Percentiles rank a stretch among this genome's conserved stretches.
phyloP scores from a whole-genome alignment of 75 land plant species.

The Pseudotsuga menziesii region DNA sequence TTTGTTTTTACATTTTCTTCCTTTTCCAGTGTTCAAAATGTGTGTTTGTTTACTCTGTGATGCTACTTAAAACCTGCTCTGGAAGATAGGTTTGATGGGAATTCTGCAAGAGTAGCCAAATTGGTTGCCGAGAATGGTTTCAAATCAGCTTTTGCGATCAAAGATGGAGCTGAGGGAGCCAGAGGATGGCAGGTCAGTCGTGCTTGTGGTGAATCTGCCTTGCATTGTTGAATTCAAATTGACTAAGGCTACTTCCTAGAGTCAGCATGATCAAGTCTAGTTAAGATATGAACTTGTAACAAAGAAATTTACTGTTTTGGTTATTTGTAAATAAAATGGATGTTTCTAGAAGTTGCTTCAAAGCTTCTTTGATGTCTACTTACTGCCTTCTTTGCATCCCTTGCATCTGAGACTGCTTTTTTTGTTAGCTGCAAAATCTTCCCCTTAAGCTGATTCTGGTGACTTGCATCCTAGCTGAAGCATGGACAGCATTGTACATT shows the following conservation, averaged over 20 bases:
- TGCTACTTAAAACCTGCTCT: neutral
- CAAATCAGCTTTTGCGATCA: constrained; percentile 83
- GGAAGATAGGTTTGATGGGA: constrained; percentile 85
- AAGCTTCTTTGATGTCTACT: neutral
- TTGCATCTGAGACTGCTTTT: neutral
- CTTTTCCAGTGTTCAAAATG: neutral
- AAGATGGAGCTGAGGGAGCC: constrained; percentile 89
- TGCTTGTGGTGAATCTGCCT: neutral
- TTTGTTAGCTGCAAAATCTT: neutral
- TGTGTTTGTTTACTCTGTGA: neutral
- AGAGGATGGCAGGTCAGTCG: constrained; percentile 76
- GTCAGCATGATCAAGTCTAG: too few relatives aligned
- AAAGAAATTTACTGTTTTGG: neutral
- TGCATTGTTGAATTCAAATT: constrained; percentile 1
- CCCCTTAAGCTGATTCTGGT: neutral
- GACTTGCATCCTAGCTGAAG: neutral
- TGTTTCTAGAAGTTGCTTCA: constrained; percentile 9
- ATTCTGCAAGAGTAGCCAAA: constrained; percentile 77
- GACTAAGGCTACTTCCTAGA: neutral
- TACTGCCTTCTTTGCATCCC: neutral
- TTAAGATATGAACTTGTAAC: neutral
- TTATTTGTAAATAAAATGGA: neutral
- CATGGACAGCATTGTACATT: neutral
- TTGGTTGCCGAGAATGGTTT: constrained; percentile 78
- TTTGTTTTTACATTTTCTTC: neutral